phyloP scores from a whole-genome alignment of 2,329 filamentous ascomycete genomes.

The Teratosphaeria viscida region DNA sequence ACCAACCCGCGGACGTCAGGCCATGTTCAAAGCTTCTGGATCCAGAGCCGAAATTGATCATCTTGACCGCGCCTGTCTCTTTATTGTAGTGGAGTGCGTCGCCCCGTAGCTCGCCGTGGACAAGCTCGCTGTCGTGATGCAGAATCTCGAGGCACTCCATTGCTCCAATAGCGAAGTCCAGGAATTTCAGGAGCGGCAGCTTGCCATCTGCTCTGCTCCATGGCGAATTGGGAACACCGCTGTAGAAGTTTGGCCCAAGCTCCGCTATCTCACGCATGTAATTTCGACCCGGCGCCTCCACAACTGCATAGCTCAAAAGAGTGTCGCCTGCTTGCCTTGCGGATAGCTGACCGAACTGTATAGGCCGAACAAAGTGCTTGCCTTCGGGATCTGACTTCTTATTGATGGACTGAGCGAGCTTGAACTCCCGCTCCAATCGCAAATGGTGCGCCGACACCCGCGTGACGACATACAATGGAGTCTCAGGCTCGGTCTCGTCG shows the following conservation, averaged over 20 bases:
- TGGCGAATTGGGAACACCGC: constrained; percentile 13
- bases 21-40: constrained; percentile 84
- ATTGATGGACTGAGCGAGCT: constrained; percentile 65
- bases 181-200: constrained; percentile 64
- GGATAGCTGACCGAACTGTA: constrained; percentile 67
- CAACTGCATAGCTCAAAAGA: constrained; percentile 68
- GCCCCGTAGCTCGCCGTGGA: constrained; percentile 82
- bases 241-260: constrained; percentile 55
- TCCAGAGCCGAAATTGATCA: constrained; percentile 79
- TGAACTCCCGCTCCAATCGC: constrained; percentile 76
- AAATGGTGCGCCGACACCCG: constrained; percentile 73
- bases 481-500: constrained; percentile 18
- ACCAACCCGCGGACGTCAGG: constrained; percentile 75
- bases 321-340: constrained; percentile 58
- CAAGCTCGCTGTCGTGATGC: constrained; percentile 77
- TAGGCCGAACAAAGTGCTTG: constrained; percentile 65
- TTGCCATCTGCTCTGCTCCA: constrained; percentile 25
- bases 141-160: constrained; percentile 77
- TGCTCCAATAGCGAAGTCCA: constrained; percentile 85
- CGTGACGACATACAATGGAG: constrained; percentile 53
- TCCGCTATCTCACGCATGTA: constrained; percentile 60
- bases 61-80: constrained; percentile 60
- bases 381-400: constrained; percentile 40
- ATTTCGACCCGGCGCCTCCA: constrained; percentile 67
- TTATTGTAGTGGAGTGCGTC: constrained; percentile 83